Conservation (phyloP, 768 basidiomycete genomes). For the Pulveroboletus sp. region DNA sequence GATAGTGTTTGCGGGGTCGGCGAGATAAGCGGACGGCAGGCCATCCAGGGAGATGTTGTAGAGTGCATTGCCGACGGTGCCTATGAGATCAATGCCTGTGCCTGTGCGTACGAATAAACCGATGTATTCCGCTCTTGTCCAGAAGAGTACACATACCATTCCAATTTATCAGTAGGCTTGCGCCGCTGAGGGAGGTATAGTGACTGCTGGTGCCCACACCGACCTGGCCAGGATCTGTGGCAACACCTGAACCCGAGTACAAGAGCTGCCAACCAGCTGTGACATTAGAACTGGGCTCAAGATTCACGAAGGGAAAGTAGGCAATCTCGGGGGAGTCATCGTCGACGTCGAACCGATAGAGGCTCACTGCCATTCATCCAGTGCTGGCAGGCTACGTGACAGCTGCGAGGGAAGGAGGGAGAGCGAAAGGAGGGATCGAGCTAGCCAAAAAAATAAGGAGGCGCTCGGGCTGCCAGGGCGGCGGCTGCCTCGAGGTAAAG, state of each 20-base stretch:
- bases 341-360: conserved; percentile 45
- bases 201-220: conserved; percentile 59
- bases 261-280: conserved; percentile 65
- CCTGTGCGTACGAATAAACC: conserved; percentile 37
- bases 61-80: conserved; percentile 41
- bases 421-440: conserved; percentile 2
- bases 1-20: conserved; percentile 31
- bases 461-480: conserved; percentile 18
- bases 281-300: conserved; percentile 44
- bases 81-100: conserved; percentile 57
- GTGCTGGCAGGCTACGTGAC: conserved; percentile 7
- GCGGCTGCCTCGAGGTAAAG: conserved; percentile 28
- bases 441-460: conserved; percentile 10
- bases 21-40: conserved; percentile 19
- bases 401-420: conserved; percentile 5
- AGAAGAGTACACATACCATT: conserved; percentile 42
- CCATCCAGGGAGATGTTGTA: conserved; percentile 56
- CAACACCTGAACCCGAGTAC: conserved; percentile 49
- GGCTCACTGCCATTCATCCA: conserved; percentile 32
- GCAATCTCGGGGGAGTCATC: conserved; percentile 61
- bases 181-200: conserved; percentile 55
- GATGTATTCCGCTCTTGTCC: background rate
- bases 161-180: conserved; percentile 54
- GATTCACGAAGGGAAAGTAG: conserved; percentile 60
- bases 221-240: conserved; percentile 35